Conservation (phyloP, 2,329 filamentous ascomycete genomes). For the Aureobasidium subglaciale region DNA sequence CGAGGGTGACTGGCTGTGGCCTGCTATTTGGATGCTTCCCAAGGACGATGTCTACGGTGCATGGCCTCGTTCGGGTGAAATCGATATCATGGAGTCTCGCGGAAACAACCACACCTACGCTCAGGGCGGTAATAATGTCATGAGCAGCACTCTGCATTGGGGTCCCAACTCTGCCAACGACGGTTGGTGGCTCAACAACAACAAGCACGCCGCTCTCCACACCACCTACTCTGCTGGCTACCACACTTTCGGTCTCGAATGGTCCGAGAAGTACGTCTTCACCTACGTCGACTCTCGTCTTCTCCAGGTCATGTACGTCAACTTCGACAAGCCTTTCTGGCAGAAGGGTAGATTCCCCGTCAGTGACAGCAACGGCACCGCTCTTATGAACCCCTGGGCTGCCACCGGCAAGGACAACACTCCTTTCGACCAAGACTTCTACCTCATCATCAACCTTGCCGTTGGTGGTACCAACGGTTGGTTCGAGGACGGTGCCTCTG, state of each 20-base stretch:
- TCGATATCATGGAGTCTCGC: constrained; percentile 73
- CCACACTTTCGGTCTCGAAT: constrained; percentile 77
- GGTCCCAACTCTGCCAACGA: constrained; percentile 66
- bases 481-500: constrained; percentile 65
- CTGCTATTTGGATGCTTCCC: constrained; percentile 87
- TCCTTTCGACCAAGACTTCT: constrained; percentile 37
- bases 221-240: constrained; percentile 62
- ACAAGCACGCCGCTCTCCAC: constrained; percentile 67
- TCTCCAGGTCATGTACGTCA: constrained; percentile 72
- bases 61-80: constrained; percentile 77
- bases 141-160: constrained; percentile 75
- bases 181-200: constrained; percentile 77
- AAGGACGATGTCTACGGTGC: constrained; percentile 62
- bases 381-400: constrained; percentile 32
- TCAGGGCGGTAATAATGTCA: constrained; percentile 74
- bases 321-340: constrained; percentile 35
- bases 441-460: constrained; percentile 35
- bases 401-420: constrained; percentile 30
- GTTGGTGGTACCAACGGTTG: constrained; percentile 51
- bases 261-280: constrained; percentile 83
- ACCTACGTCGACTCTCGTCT: constrained; percentile 77
- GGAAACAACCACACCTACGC: constrained; percentile 74
- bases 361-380: constrained; percentile 29
- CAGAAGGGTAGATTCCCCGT: constrained; percentile 32
- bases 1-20: constrained; percentile 79